Evolutionary conservation across 225 moss, liverwort and hornwort genomes (phyloP).

Genomic region (Asterella californica): DNA sequence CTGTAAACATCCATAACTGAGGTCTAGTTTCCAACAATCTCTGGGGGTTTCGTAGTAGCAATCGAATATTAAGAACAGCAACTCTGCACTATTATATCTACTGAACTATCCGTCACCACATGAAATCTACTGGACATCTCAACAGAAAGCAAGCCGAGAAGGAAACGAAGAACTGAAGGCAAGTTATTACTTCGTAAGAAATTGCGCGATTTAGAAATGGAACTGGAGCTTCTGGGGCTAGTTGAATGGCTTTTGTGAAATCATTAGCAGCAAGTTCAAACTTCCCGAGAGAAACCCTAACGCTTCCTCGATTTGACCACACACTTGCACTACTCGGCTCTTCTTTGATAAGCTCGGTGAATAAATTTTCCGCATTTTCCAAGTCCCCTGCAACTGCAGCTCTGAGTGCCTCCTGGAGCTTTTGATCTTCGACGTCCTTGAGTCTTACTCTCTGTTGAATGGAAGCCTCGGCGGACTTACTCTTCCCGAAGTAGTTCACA

Average conservation of each 20-base stretch:
- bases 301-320: constrained; percentile 94
- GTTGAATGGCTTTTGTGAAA: constrained; percentile 76
- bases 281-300: constrained; percentile 76
- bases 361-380: constrained; percentile 71
- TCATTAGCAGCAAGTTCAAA: constrained; percentile 70
- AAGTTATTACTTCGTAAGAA: constrained; percentile 61
- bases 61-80: neutral
- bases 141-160: neutral
- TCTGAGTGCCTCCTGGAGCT: constrained; percentile 78
- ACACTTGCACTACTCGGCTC: constrained; percentile 83
- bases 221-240: constrained; percentile 86
- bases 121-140: too few relatives aligned
- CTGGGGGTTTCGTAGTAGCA: too few relatives aligned
- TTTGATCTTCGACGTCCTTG: constrained; percentile 75
- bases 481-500: constrained; percentile 16
- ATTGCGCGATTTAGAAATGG: constrained; percentile 95
- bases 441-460: constrained; percentile 53
- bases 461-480: constrained; percentile 41
- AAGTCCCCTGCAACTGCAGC: constrained; percentile 87
- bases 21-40: neutral
- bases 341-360: constrained; percentile 67
- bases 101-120: neutral
- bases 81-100: too few relatives aligned
- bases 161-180: neutral
- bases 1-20: neutral